Evolutionary conservation across 2,329 filamentous ascomycete genomes (phyloP).

Genomic region (Neofusicoccum kwambonambiense): DNA sequence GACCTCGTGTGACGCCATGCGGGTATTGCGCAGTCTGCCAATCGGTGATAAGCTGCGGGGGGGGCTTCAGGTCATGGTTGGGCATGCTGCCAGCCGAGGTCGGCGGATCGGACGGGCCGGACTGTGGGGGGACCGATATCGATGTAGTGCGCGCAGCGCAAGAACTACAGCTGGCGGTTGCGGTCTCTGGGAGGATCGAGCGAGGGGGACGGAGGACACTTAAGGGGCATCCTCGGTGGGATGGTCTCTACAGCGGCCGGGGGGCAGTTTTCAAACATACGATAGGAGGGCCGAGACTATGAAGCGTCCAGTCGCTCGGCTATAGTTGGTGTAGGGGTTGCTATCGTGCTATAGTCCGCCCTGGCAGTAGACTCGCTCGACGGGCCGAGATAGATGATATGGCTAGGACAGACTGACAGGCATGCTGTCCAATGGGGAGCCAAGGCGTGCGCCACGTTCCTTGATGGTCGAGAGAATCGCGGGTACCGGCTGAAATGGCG

Average conservation of each 20-base stretch:
- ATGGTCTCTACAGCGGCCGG: not conserved
- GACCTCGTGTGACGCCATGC: not conserved
- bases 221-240: not conserved
- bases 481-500: not conserved
- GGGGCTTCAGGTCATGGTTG: not conserved
- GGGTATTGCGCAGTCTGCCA: not conserved
- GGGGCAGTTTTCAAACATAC: not conserved
- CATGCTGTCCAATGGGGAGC: not conserved
- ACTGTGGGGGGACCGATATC: not conserved
- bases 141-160: not conserved
- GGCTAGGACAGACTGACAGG: not conserved
- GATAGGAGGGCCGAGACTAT: not conserved
- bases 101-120: not conserved
- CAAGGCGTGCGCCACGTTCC: not conserved
- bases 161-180: not conserved
- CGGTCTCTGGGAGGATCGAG: not conserved
- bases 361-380: not conserved
- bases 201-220: not conserved
- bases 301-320: not conserved
- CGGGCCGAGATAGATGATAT: not conserved
- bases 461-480: not conserved
- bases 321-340: not conserved
- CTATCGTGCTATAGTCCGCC: not conserved
- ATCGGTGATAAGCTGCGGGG: not conserved
- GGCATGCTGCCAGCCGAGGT: not conserved